Percentiles rank a stretch among this genome's conserved stretches.
Evolutionary conservation across 345 rosid species (phyloP).

Genomic region (Rhizophora apiculata): DNA sequence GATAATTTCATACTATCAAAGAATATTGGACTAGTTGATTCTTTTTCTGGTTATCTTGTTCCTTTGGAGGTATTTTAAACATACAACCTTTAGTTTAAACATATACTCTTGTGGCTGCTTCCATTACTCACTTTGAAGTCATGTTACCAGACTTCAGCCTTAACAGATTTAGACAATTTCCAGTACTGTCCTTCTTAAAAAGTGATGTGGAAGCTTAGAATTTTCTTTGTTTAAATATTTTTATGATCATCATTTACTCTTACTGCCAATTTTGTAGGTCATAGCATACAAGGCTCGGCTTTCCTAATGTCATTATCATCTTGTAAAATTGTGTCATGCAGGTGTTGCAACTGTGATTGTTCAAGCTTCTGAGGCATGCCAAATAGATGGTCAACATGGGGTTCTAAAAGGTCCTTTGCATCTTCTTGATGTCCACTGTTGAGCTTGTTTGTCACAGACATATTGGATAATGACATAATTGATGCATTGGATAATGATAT

Average conservation of each 20-base stretch:
- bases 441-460: no score
- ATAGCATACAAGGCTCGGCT: background rate
- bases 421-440: constrained; percentile 11
- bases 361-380: constrained; percentile 58
- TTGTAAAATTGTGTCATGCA: constrained; percentile 23
- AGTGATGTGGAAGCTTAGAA: background rate
- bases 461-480: background rate
- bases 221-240: background rate
- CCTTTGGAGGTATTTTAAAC: no score
- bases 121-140: no score
- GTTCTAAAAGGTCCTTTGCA: constrained; percentile 52
- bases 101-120: no score
- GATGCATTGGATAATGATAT: background rate
- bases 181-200: background rate
- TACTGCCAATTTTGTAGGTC: background rate
- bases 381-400: constrained; percentile 55
- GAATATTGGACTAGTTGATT: no score
- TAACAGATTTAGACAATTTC: background rate
- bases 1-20: no score
- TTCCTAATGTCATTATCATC: background rate
- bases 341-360: constrained; percentile 68
- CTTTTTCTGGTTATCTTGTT: no score
- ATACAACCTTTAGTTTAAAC: no score
- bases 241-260: background rate
- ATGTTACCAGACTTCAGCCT: background rate